Percentiles rank a stretch among this genome's conserved stretches.
These are phyloP conservation scores for Vigna hirtella DNA, from an alignment of 306 rosid species.

Conservation along the genomic window DNA sequence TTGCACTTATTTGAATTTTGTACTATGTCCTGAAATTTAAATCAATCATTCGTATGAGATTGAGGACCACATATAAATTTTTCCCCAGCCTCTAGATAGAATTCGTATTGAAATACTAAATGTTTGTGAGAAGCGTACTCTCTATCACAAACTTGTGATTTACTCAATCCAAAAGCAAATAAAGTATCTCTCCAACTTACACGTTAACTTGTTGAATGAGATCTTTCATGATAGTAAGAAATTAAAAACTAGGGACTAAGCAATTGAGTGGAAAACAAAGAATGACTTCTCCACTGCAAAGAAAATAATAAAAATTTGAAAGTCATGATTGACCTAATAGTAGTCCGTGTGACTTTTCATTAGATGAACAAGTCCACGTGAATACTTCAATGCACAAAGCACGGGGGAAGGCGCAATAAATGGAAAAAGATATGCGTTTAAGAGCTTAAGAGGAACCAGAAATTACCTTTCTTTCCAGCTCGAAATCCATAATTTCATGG, in stretches of 20 bases:
- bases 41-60: conserved; percentile 37
- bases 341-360: background rate
- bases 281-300: conserved; percentile 18
- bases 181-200: conserved; percentile 27
- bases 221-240: conserved; percentile 35
- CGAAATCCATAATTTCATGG: conserved; percentile 88
- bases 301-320: conserved; percentile 6
- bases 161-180: conserved; percentile 41
- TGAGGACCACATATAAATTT: conserved; percentile 34
- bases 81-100: conserved; percentile 25
- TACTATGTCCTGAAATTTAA: conserved; percentile 64
- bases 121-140: conserved; percentile 28
- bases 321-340: conserved; percentile 28
- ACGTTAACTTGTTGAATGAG: background rate
- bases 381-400: conserved; percentile 38
- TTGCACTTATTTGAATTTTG: conserved; percentile 54
- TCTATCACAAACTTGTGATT: conserved; percentile 25
- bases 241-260: conserved; percentile 29
- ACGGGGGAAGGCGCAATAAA: conserved; percentile 1
- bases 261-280: conserved; percentile 11
- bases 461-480: conserved; percentile 76
- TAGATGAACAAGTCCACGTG: conserved; percentile 3
- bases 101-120: conserved; percentile 24
- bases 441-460: conserved; percentile 32
- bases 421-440: background rate